Evolutionary conservation across 768 basidiomycete species (phyloP).

Genomic region (Xerocomellus amylosporus): DNA sequence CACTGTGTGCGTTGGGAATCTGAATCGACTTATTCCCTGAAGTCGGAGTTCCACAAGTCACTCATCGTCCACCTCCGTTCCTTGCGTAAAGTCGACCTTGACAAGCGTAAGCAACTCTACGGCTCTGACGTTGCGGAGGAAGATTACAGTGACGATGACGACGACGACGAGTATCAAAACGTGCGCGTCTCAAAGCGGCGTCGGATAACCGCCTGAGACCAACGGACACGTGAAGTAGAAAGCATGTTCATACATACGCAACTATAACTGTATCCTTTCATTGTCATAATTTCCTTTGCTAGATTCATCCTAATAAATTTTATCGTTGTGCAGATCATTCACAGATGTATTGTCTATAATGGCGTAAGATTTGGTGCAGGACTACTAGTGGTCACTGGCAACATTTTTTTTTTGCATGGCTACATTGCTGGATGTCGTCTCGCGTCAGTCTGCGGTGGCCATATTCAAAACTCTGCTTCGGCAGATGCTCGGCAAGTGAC

Average conservation of each 20-base stretch:
- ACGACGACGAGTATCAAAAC: constrained; percentile 35
- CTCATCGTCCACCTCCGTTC: constrained; percentile 54
- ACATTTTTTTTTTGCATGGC: too few relatives aligned
- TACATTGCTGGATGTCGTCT: too few relatives aligned
- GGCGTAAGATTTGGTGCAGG: not conserved
- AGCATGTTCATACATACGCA: constrained; percentile 23
- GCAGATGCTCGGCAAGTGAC: too few relatives aligned
- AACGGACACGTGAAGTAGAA: constrained; percentile 20
- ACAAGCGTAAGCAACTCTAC: constrained; percentile 45
- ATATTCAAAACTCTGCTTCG: too few relatives aligned
- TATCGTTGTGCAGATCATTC: constrained; percentile 22
- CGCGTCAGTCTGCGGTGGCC: too few relatives aligned
- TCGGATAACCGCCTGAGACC: constrained; percentile 23
- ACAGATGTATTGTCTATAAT: not conserved
- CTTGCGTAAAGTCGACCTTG: constrained; percentile 58
- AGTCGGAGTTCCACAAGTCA: constrained; percentile 72
- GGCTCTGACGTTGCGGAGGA: constrained; percentile 39
- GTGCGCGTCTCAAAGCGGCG: constrained; percentile 30
- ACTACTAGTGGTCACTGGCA: too few relatives aligned
- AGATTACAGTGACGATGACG: constrained; percentile 36
- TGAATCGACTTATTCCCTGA: not conserved
- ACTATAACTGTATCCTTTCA: constrained; percentile 28
- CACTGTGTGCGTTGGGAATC: not conserved
- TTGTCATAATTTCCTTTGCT: constrained; percentile 28
- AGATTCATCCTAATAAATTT: constrained; percentile 29